phyloP scores from a whole-genome alignment of 2,329 filamentous ascomycete species.

The Nannizziopsis arthrosporioides region DNA sequence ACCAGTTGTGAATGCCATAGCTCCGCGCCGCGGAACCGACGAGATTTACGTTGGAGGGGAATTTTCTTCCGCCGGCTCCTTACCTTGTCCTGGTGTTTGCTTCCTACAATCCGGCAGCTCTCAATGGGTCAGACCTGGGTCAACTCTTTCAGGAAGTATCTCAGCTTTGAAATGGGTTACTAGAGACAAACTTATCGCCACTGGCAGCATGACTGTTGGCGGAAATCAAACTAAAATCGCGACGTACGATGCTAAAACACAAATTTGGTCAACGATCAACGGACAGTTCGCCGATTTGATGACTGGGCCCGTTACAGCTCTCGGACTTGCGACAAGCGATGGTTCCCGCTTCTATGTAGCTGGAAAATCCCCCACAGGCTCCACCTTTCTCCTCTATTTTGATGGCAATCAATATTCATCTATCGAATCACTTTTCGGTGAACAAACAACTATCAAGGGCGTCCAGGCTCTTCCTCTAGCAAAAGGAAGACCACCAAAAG shows the following conservation, averaged over 20 bases:
- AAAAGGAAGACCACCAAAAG: conserved; percentile 54
- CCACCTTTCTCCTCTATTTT: conserved; percentile 70
- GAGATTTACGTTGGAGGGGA: conserved; percentile 78
- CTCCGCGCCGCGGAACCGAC: conserved; percentile 54
- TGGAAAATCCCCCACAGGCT: conserved; percentile 56
- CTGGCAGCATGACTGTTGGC: conserved; percentile 61
- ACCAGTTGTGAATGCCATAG: conserved; percentile 62
- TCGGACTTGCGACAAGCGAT: conserved; percentile 62
- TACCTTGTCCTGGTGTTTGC: conserved; percentile 74
- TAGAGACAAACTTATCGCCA: conserved; percentile 59
- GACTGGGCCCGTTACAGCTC: conserved; percentile 66
- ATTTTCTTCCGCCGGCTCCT: conserved; percentile 70
- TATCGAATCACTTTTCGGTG: conserved; percentile 51
- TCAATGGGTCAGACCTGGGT: conserved; percentile 73
- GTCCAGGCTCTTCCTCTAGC: conserved; percentile 68
- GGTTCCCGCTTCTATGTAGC: conserved; percentile 69
- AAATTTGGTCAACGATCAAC: conserved; percentile 54
- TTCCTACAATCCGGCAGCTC: conserved; percentile 57
- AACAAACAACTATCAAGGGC: conserved; percentile 58
- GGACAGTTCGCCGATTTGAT: conserved; percentile 44
- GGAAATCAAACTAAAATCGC: conserved; percentile 57
- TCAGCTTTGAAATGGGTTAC: conserved; percentile 65
- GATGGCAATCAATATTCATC: conserved; percentile 60
- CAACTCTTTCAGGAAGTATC: conserved; percentile 58
- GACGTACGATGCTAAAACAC: conserved; percentile 56